Percentiles rank a stretch among this genome's conserved stretches.
Conservation (phyloP, 2,329 filamentous ascomycete genomes). For the Neofusicoccum parvum region DNA sequence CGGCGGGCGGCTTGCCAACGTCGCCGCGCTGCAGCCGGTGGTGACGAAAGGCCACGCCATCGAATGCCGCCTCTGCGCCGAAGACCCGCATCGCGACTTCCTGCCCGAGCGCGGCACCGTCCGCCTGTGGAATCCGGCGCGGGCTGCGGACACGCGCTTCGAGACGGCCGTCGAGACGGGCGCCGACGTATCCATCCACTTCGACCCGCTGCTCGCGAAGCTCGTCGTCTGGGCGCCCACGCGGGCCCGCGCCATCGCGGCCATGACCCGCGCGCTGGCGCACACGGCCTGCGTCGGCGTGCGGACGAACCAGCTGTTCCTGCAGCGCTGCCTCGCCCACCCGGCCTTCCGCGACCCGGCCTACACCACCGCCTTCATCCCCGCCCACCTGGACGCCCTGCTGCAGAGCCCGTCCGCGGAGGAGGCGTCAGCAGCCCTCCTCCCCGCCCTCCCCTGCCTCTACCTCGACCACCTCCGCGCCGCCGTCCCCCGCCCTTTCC, state of each 20-base stretch:
- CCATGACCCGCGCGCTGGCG: slow-evolving; percentile 36
- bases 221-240: slow-evolving; percentile 56
- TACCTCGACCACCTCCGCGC: not conserved
- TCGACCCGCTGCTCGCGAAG: slow-evolving; percentile 61
- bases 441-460: not conserved
- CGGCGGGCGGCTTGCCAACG: slow-evolving; percentile 46
- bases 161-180: slow-evolving; percentile 67
- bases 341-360: slow-evolving; percentile 37
- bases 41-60: slow-evolving; percentile 53
- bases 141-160: slow-evolving; percentile 59
- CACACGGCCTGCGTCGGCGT: slow-evolving; percentile 21
- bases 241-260: slow-evolving; percentile 47
- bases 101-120: slow-evolving; percentile 59
- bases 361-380: slow-evolving; percentile 39
- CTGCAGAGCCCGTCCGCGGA: slow-evolving; percentile 27
- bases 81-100: slow-evolving; percentile 61
- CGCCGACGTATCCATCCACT: slow-evolving; percentile 58
- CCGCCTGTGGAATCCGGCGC: slow-evolving; percentile 38
- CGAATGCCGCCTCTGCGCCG: slow-evolving; percentile 58
- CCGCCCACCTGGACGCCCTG: slow-evolving; percentile 28
- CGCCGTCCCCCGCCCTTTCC: slow-evolving; percentile 23
- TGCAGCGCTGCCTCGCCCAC: slow-evolving; percentile 20
- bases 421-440: too few species aligned
- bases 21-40: slow-evolving; percentile 42
- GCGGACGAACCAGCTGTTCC: slow-evolving; percentile 20